These are phyloP conservation scores for Carex pumila DNA, from an alignment of 176 grass and related monocot species.

Conservation along the genomic window DNA sequence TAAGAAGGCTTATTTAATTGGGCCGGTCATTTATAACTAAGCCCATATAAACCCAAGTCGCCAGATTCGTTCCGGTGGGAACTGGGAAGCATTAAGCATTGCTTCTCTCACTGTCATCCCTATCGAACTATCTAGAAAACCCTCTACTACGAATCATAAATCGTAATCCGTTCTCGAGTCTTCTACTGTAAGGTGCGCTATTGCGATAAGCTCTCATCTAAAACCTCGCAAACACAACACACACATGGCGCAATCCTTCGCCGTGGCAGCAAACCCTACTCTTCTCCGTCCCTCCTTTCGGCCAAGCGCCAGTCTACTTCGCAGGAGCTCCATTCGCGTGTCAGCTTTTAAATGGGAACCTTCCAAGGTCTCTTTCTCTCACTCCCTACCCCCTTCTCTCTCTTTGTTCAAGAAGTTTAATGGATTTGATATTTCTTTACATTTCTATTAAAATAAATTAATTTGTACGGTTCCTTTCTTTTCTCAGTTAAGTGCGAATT, in stretches of 20 bases:
- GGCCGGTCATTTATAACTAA: background rate
- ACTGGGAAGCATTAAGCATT: background rate
- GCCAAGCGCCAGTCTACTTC: constrained; percentile 3
- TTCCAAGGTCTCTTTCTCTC: constrained; percentile 34
- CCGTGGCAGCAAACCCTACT: constrained; percentile 29
- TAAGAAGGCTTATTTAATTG: background rate
- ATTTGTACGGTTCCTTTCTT: constrained; percentile 2
- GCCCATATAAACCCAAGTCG: background rate
- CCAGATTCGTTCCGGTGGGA: background rate
- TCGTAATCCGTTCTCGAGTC: background rate
- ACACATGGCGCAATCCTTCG: constrained; percentile 41
- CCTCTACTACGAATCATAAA: background rate
- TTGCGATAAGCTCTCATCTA: background rate
- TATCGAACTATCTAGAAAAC: constrained; percentile 23
- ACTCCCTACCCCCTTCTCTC: no score
- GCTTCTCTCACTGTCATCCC: background rate
- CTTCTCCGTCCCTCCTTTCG: constrained; percentile 33
- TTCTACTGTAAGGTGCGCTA: background rate
- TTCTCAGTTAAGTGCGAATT: background rate
- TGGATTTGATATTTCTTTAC: background rate
- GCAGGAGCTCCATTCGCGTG: constrained; percentile 29
- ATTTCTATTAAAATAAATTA: background rate
- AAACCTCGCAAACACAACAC: background rate
- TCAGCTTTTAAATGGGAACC: constrained; percentile 65
- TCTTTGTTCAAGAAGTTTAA: background rate